Base-by-base conservation (phyloP, 1,284 basidiomycete genomes). In the Mycena sp. region DNA sequence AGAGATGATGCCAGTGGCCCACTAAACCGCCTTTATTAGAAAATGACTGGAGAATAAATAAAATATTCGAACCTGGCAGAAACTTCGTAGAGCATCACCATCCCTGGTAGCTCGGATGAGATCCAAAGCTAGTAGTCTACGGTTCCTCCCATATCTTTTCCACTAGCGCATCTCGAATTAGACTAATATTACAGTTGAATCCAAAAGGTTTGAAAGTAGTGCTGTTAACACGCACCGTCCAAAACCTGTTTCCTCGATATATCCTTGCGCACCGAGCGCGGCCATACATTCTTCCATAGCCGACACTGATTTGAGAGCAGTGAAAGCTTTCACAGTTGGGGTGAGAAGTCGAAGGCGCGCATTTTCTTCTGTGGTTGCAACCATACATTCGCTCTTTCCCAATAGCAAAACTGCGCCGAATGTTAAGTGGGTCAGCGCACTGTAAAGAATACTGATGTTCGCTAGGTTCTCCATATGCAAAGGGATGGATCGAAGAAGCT, bases 131-230 rank as follows among this genome's bases (percentile, higher is more conserved):
- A 93, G 80, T 3, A 93, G 9, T 84, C 85, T 6, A 83, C 82
- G 0, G 90, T 92, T 0, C 90, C 92, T 94, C 92, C 92, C 92
- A 94, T 56, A 94, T 92, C 69, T 87, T 87, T 76, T 93, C 90
- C 7, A 93, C 92, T 11, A 89, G 74, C 4, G 81, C 78, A 76
- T 93, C 91, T 10, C 87, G 80, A 38, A 90, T 84, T 46, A 84
- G 69, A 38, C 83, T 83, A 61, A 61, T 46, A 29, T 11, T 23
- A 6, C 2, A 25, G 19, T 23, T 12, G 12, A 3, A 2, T 19
- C 46, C 11, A n/a, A 11, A 46, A 30, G n/a, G 4, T 12, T 53
- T 41, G 25, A 55, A n/a, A 17, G 19, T 28, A 30, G 25, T n/a
- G n/a, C n/a, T n/a, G 4, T 25, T 44, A 23, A 12, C 19, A 79